Base-by-base conservation (phyloP, 2,329 filamentous ascomycete species). In the Annulohypoxylon truncatum region DNA sequence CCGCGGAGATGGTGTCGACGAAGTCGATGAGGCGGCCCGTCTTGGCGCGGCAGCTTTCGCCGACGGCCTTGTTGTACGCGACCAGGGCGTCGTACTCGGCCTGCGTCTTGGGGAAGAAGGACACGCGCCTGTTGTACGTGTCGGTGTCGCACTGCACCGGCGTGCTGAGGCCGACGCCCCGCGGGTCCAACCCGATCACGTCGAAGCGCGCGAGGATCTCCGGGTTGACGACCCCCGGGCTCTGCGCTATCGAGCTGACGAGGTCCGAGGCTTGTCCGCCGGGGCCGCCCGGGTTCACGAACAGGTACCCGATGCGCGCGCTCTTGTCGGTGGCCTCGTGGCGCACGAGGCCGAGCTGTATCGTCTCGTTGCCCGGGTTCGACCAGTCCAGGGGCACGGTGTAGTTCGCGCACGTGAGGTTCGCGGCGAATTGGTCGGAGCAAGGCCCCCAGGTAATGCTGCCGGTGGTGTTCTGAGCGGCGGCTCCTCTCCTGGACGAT, bases 201-300 rank as follows among this genome's bases (percentile, higher is more conserved):
- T 83, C 81, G 71, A 81, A 83, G 50, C 66, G 56, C 60, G 76
- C 73, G 26, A 72, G 61, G 22, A 79, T 69, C 29, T 68, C 68
- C 18, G 72, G 63, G 33, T 72, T 73, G 18, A 77, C 46, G 6
- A 70, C 42, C 6, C 20, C 55, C 5, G 71, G 59, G 13, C 66
- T 46, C 4, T 26, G 15, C 2, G 58, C 66, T 5, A 74, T 3
- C 4, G 8, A 9, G 1, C 61, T 68, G 15, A 79, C 65, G 1
- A 71, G 38, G 3, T 56, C 58, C 4, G 75, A 69, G 20, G 76
- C 78, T n/a, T 72, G 69, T 0, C 66, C 76, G 10, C 80, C 80
- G 1, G 80, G 79, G 0, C 80, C 80, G 26, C 80, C 80, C 0
- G 80, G 80, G 66, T 83, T 83, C 61, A 81, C 69, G 65, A 82